Conservation (phyloP, 1,284 basidiomycete genomes). For the Boletus semigastroideus region DNA sequence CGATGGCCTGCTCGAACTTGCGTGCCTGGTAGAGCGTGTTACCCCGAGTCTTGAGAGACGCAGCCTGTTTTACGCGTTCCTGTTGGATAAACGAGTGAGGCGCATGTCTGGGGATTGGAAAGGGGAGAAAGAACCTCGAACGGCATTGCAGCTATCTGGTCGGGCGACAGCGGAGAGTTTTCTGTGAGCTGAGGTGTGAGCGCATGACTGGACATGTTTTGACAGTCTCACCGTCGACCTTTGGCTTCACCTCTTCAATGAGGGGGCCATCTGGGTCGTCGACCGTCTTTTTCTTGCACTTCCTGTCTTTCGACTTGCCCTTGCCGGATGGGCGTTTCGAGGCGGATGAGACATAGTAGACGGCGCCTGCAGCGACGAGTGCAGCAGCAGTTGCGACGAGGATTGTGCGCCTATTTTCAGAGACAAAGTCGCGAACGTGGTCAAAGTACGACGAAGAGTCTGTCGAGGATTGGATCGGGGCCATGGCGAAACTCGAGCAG, state of each 20-base stretch:
- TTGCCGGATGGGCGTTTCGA: constrained; percentile 37
- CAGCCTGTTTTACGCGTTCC: constrained; percentile 78
- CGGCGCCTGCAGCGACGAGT: constrained; percentile 73
- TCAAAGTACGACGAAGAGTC: constrained; percentile 47
- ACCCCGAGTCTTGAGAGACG: constrained; percentile 83
- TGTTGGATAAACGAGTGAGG: constrained; percentile 32
- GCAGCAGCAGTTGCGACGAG: constrained; percentile 69
- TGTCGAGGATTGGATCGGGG: constrained; percentile 24
- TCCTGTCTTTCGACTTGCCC: constrained; percentile 51
- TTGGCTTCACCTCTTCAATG: constrained; percentile 65
- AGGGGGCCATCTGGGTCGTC: constrained; percentile 66
- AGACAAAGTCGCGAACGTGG: constrained; percentile 68
- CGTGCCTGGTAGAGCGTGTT: constrained; percentile 87
- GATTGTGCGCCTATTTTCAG: constrained; percentile 72
- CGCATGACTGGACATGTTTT: background rate
- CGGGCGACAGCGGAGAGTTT: constrained; percentile 46
- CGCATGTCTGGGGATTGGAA: background rate
- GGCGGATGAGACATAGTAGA: constrained; percentile 65
- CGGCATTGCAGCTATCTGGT: constrained; percentile 58
- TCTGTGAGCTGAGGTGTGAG: constrained; percentile 18
- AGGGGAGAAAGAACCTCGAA: constrained; percentile 43
- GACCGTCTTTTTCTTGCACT: constrained; percentile 55
- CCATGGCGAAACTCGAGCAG: constrained; percentile 15
- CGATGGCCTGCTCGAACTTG: constrained; percentile 76
- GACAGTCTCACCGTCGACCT: constrained; percentile 33